These are phyloP conservation scores for Globisporangium carolinianum DNA, from an alignment of 352 stramenopile species.

Conservation along the genomic window DNA sequence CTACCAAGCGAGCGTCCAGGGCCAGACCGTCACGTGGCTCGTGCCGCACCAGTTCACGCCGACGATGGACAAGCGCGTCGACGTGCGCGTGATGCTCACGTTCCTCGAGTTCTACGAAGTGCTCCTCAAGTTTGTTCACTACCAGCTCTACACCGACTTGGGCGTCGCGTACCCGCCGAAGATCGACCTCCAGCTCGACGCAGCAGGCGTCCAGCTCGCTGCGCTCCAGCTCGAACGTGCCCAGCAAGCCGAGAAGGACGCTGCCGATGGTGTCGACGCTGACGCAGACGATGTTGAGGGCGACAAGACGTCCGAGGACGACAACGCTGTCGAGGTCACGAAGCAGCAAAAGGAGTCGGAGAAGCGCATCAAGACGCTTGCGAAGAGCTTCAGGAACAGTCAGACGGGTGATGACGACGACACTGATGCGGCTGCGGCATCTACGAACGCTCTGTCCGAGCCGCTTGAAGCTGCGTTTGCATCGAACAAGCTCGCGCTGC, in stretches of 20 bases:
- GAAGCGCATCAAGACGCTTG: constrained; percentile 75
- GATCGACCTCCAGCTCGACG: constrained; percentile 81
- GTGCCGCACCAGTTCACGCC: constrained; percentile 98
- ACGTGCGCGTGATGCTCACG: constrained; percentile 98
- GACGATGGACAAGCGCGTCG: constrained; percentile 95
- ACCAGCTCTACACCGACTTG: constrained; percentile 95
- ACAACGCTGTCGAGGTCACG: constrained; percentile 15
- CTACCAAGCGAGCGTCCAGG: constrained; percentile 93
- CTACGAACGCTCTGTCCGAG: constrained; percentile 84
- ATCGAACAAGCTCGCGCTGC: constrained; percentile 68
- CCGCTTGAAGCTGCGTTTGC: constrained; percentile 88
- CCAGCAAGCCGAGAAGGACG: constrained; percentile 22
- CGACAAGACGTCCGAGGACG: constrained; percentile 23
- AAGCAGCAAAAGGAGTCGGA: constrained; percentile 86
- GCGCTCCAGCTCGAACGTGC: constrained; percentile 62
- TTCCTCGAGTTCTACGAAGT: constrained; percentile 99
- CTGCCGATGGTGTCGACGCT: constrained; percentile 18
- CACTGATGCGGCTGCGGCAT: constrained; percentile 31
- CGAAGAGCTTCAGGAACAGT: constrained; percentile 28
- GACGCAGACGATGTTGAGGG: constrained; percentile 23
- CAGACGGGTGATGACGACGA: constrained; percentile 58
- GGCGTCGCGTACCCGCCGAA: constrained; percentile 93
- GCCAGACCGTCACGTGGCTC: constrained; percentile 96
- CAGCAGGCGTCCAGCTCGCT: constrained; percentile 61
- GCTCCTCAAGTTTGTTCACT: constrained; percentile 98